Conservation (phyloP, 2,329 filamentous ascomycete species). For the Rhytidhysteron rufulum region DNA sequence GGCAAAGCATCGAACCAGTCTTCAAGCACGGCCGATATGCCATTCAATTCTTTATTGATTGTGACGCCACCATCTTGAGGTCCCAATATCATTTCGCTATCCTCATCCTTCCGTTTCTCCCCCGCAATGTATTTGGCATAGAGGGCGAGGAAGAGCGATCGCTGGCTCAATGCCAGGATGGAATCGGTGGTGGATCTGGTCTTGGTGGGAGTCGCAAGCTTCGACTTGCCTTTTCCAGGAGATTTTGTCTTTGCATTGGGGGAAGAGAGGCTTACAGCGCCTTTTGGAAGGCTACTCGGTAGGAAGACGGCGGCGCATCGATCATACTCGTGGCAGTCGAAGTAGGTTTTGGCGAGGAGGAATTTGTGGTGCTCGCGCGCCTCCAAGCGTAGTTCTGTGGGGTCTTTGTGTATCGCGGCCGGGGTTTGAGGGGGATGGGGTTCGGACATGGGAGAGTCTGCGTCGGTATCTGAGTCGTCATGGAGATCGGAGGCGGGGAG, state of each 20-base stretch:
- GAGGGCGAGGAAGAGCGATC: constrained; percentile 83
- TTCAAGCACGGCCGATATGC: constrained; percentile 71
- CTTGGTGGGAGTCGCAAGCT: constrained; percentile 37
- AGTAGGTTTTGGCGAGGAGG: constrained; percentile 86
- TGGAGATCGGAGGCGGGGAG: constrained; percentile 57
- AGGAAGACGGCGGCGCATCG: constrained; percentile 87
- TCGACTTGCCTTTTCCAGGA: constrained; percentile 58
- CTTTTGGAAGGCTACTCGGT: constrained; percentile 71
- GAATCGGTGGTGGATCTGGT: constrained; percentile 26
- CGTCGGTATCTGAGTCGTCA: constrained; percentile 54
- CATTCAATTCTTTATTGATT: constrained; percentile 77
- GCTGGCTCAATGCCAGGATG: constrained; percentile 68
- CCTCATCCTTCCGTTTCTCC: constrained; percentile 94
- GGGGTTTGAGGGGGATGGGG: constrained; percentile 42
- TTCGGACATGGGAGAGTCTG: constrained; percentile 58
- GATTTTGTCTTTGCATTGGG: constrained; percentile 34
- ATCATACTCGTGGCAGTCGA: constrained; percentile 93
- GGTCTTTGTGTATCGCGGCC: constrained; percentile 54
- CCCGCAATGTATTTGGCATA: constrained; percentile 92
- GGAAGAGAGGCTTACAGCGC: constrained; percentile 52
- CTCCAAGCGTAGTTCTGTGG: constrained; percentile 71
- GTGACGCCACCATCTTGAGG: constrained; percentile 84
- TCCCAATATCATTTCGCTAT: constrained; percentile 94
- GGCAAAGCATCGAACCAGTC: constrained; percentile 70
- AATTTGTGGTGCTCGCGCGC: constrained; percentile 77